A percentile compares a stretch with the other conserved stretches of the same genome.
Evolutionary conservation across 2,329 filamentous ascomycete genomes (phyloP).

Genomic region (Nothophoma quercina): DNA sequence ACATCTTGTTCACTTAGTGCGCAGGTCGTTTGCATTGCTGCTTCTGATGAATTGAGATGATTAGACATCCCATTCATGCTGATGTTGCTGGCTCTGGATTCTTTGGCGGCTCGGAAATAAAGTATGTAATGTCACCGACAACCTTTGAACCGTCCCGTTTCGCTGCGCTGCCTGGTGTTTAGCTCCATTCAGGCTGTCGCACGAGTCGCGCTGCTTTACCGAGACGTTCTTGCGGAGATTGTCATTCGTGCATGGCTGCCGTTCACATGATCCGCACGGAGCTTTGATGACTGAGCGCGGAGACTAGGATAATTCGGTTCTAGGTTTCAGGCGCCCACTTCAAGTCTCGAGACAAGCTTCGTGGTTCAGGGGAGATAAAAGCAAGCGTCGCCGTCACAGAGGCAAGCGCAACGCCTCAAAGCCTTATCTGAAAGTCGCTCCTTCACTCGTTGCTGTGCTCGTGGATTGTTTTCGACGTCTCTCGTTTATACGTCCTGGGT

Average conservation of each 20-base stretch:
- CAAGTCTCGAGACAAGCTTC: constrained; percentile 16
- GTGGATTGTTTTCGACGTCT: constrained; percentile 5
- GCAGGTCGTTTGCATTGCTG: background rate
- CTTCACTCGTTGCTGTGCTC: constrained; percentile 1
- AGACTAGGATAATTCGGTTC: constrained; percentile 7
- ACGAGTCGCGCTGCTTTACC: constrained; percentile 11
- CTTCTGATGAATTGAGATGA: background rate
- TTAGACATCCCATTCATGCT: background rate
- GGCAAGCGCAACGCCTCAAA: constrained; percentile 18
- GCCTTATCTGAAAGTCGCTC: constrained; percentile 11
- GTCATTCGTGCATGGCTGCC: constrained; percentile 6
- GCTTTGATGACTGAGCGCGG: background rate
- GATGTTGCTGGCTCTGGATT: background rate
- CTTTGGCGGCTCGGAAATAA: constrained; percentile 3
- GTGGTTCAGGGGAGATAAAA: constrained; percentile 23
- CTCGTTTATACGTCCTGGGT: constrained; percentile 13
- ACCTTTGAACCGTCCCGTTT: background rate
- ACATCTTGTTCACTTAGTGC: no score
- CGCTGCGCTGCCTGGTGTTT: constrained; percentile 9
- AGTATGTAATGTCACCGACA: background rate
- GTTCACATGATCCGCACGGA: background rate
- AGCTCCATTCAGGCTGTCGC: background rate
- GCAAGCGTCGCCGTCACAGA: constrained; percentile 9
- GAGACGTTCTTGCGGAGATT: background rate
- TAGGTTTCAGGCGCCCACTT: constrained; percentile 17